Conservation (phyloP, 108 stramenopile species). For the Cyclostephanos invisitatus region DNA sequence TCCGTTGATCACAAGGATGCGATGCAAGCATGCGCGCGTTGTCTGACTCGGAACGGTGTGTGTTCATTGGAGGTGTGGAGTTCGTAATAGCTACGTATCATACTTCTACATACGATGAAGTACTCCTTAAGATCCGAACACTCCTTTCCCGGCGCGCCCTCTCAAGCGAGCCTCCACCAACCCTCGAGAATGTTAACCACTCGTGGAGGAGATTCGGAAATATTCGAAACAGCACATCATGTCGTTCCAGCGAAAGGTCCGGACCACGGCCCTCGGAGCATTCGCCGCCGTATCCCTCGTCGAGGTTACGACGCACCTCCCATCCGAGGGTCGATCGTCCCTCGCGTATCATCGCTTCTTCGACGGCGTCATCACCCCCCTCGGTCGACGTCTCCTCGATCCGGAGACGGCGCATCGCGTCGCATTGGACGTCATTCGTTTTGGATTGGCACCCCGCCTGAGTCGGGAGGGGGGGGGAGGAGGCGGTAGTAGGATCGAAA, state of each 20-base stretch:
- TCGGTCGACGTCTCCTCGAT: constrained; percentile 55
- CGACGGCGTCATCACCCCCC: constrained; percentile 63
- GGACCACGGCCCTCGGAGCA: constrained; percentile 21
- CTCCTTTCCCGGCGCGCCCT: too few relatives aligned
- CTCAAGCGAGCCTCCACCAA: too few relatives aligned
- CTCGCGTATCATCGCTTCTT: constrained; percentile 66
- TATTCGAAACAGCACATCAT: too few relatives aligned
- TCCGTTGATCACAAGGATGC: too few relatives aligned
- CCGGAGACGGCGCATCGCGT: constrained; percentile 66
- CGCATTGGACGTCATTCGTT: constrained; percentile 53
- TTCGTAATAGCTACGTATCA: too few relatives aligned
- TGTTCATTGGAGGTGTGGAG: too few relatives aligned
- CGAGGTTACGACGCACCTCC: constrained; percentile 77
- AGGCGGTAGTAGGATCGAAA: constrained; percentile 1
- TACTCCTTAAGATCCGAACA: too few relatives aligned
- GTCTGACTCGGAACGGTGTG: too few relatives aligned
- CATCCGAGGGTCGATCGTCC: constrained; percentile 73
- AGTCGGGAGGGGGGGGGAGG: constrained; percentile 1
- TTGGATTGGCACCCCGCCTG: constrained; percentile 50
- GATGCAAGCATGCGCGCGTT: too few relatives aligned
- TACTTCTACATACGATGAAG: too few relatives aligned
- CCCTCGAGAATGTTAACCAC: too few relatives aligned
- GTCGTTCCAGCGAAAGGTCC: constrained; percentile 16
- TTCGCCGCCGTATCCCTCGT: constrained; percentile 34
- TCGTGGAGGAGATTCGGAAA: too few relatives aligned